Conservation (phyloP, 164 flowering plant genomes). For the Tetracentron sinense region DNA sequence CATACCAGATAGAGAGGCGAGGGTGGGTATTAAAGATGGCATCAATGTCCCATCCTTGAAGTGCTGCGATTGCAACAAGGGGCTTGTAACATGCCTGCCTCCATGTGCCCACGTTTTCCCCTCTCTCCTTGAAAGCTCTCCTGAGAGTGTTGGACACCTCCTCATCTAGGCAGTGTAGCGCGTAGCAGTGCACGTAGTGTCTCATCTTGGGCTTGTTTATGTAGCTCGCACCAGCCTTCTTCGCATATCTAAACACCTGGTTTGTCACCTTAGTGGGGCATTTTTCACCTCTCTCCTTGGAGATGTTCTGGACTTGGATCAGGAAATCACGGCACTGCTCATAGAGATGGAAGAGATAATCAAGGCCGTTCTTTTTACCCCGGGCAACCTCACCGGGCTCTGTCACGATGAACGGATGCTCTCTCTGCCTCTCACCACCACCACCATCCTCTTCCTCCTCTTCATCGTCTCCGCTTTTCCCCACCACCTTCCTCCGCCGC, state of each 20-base stretch:
- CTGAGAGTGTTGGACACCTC: constrained; percentile 69
- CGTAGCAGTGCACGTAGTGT: constrained; percentile 95
- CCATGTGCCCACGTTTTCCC: constrained; percentile 96
- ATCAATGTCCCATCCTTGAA: constrained; percentile 88
- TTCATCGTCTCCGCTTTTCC: constrained; percentile 4
- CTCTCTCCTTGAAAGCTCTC: constrained; percentile 72
- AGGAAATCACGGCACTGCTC: constrained; percentile 89
- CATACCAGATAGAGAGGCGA: constrained; percentile 90
- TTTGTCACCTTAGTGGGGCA: constrained; percentile 98
- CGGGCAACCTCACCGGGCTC: constrained; percentile 98
- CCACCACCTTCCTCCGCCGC: constrained; percentile 16
- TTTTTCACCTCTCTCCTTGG: constrained; percentile 91
- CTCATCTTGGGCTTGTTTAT: constrained; percentile 99
- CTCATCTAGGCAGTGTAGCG: constrained; percentile 84
- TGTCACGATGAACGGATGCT: constrained; percentile 91
- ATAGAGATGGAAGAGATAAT: constrained; percentile 89
- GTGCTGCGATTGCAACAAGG: constrained; percentile 65
- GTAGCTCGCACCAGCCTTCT: constrained; percentile 85
- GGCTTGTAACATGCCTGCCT: constrained; percentile 94
- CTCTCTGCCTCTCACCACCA: constrained; percentile 66
- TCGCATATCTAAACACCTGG: constrained; percentile 88
- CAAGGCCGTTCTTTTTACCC: constrained; percentile 95
- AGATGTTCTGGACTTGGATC: constrained; percentile 77
- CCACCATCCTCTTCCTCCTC: constrained; percentile 22
- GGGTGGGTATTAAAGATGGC: constrained; percentile 78